These are phyloP conservation scores for Spathaspora sp. DNA, from an alignment of 1,139 yeast genomes.

Conservation along the genomic window DNA sequence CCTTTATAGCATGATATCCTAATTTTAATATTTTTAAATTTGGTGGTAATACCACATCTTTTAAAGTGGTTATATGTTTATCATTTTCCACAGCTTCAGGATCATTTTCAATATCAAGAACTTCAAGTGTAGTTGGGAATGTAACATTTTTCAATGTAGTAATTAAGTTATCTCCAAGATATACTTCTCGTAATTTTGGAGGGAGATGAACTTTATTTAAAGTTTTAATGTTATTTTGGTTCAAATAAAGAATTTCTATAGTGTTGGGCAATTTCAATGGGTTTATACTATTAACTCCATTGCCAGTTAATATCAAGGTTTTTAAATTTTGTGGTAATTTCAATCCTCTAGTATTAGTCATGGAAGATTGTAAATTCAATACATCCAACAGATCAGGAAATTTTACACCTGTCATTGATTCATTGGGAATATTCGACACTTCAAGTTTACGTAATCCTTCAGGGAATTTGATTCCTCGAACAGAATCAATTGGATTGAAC, in stretches of 20 bases:
- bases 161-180: conserved; percentile 43
- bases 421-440: conserved; percentile 45
- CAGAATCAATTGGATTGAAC: conserved; percentile 44
- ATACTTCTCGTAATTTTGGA: conserved; percentile 31
- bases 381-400: conserved; percentile 42
- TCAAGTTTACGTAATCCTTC: conserved; percentile 37
- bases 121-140: conserved; percentile 39
- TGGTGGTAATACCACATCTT: conserved; percentile 43
- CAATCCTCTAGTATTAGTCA: conserved; percentile 48
- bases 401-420: conserved; percentile 48
- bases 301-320: conserved; percentile 35
- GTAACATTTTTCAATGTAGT: conserved; percentile 47
- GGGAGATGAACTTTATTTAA: conserved; percentile 47
- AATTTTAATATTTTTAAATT: conserved; percentile 35
- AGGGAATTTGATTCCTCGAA: conserved; percentile 44
- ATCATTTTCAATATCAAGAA: conserved; percentile 45
- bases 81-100: conserved; percentile 44
- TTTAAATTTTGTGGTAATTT: conserved; percentile 36
- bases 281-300: conserved; percentile 48
- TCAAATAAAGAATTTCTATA: conserved; percentile 37
- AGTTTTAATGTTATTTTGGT: conserved; percentile 45
- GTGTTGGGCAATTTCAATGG: conserved; percentile 46
- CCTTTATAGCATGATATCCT: conserved; percentile 42
- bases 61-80: conserved; percentile 42
- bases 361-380: conserved; percentile 44